Percentiles rank a stretch among this genome's conserved stretches.
phyloP scores from a whole-genome alignment of 169 alveolate species.

The Babesia sp. region DNA sequence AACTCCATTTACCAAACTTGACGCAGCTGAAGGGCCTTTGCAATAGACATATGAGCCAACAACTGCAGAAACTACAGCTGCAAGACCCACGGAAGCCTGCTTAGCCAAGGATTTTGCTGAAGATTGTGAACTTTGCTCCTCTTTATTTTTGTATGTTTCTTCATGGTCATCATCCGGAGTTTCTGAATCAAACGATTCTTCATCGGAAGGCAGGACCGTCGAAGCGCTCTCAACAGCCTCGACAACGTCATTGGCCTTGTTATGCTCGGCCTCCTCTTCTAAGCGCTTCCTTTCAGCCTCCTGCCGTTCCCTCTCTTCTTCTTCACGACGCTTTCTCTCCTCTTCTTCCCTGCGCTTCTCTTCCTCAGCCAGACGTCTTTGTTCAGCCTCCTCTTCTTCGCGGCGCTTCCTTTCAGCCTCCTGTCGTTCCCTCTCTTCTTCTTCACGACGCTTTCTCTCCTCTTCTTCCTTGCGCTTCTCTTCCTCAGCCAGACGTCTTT shows the following conservation, averaged over 20 bases:
- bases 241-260: not conserved
- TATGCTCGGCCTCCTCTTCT: not conserved
- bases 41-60: constrained; percentile 33
- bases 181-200: not conserved
- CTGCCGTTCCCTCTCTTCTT: not conserved
- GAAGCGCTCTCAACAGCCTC: not conserved
- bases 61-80: constrained; percentile 27
- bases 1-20: constrained; percentile 5
- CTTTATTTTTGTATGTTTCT: not conserved
- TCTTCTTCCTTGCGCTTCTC: not conserved
- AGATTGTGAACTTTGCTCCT: not conserved
- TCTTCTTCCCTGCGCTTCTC: not conserved
- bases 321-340: constrained; percentile 8
- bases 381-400: constrained; percentile 18
- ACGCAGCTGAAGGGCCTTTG: constrained; percentile 19
- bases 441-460: no score
- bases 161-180: constrained; percentile 21
- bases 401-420: not conserved
- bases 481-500: not conserved
- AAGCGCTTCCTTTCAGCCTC: not conserved
- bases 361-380: constrained; percentile 3
- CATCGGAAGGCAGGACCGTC: not conserved
- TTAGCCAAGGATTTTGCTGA: constrained; percentile 8
- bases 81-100: constrained; percentile 39
- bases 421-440: not conserved